Conservation (phyloP, 306 rosid genomes). For the Vigna unguiculata region DNA sequence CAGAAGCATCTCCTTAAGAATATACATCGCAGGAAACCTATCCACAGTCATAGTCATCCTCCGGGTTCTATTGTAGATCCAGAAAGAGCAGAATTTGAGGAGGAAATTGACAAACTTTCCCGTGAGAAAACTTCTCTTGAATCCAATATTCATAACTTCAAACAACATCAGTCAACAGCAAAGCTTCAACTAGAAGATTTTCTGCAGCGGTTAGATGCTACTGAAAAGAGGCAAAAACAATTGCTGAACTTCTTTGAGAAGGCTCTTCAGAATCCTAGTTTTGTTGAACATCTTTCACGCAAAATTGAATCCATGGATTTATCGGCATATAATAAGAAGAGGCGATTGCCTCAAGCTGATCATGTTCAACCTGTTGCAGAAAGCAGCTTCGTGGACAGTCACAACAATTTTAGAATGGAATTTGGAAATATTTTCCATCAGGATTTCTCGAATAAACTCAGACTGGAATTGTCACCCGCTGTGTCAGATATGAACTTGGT, state of each 20-base stretch:
- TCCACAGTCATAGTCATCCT: conserved; percentile 97
- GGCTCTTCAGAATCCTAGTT: conserved; percentile 74
- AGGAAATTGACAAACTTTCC: conserved; percentile 81
- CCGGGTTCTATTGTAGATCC: conserved; percentile 79
- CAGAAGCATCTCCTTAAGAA: conserved; percentile 92
- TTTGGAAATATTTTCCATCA: conserved; percentile 79
- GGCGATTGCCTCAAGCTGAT: conserved; percentile 80
- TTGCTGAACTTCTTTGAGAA: conserved; percentile 64
- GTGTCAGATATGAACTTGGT: conserved; percentile 82
- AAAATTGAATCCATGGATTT: conserved; percentile 87
- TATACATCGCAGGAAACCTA: conserved; percentile 96
- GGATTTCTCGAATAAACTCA: conserved; percentile 81
- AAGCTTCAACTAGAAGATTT: conserved; percentile 72
- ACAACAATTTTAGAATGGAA: conserved; percentile 67
- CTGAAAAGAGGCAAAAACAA: conserved; percentile 76
- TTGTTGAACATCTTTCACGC: conserved; percentile 67
- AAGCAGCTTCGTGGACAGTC: conserved; percentile 70
- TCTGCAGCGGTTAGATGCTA: conserved; percentile 58
- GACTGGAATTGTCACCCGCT: conserved; percentile 83
- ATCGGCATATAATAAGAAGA: conserved; percentile 78
- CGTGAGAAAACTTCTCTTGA: conserved; percentile 75
- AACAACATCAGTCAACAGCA: conserved; percentile 63
- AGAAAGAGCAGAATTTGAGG: conserved; percentile 88
- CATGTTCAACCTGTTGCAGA: conserved; percentile 59
- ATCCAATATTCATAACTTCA: conserved; percentile 61